Base-by-base conservation (phyloP, 2,329 filamentous ascomycete genomes). In the Juglanconis sp. region DNA sequence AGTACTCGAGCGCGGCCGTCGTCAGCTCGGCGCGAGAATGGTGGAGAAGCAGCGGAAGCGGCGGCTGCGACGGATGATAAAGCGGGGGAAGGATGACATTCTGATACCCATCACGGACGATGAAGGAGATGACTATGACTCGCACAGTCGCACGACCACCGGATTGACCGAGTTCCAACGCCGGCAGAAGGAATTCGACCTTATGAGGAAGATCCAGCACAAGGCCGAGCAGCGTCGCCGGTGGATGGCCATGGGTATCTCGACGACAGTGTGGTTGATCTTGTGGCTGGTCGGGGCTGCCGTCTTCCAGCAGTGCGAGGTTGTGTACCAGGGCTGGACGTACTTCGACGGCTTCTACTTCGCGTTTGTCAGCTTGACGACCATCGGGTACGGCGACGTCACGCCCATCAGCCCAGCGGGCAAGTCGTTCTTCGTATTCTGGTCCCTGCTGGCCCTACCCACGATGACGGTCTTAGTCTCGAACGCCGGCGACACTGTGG, bases 301-400 rank as follows among this genome's bases (percentile, higher is more conserved):
- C 13, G 82, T 95, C 9, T 96, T 97, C 65, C 74, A 81, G 67
- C 69, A 69, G 10, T 78, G 74, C 56, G 85, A 88, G 69, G 59
- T 68, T 15, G 68, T 71, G 0, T 85, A 85, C 54, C 85, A 88
- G 65, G 64, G 70, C 3, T 88, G 92, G 85, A 80, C 75, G 1
- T 97, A 96, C 69, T 96, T 94, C 66, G 79, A 92, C 59, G 84
- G 87, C 0, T 80, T 97, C 48, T 96, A 96, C 74, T 96, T 96
- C 70, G 87, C 87, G 66, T 97, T 95, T 72, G 86, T 92, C 38
- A 88, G 87, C 3, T 82, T 96, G 31, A 80, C 92, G 2, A 96
- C 93, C 0, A 90, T 96, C 42, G 93, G 93, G 1, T 96, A 96
- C 67, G 93, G 93, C 3, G 92, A 96, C 65, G 73, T 88, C 5